Conservation (phyloP, 495 filamentous ascomycete genomes). For the Aspergillus saccharolyticus region DNA sequence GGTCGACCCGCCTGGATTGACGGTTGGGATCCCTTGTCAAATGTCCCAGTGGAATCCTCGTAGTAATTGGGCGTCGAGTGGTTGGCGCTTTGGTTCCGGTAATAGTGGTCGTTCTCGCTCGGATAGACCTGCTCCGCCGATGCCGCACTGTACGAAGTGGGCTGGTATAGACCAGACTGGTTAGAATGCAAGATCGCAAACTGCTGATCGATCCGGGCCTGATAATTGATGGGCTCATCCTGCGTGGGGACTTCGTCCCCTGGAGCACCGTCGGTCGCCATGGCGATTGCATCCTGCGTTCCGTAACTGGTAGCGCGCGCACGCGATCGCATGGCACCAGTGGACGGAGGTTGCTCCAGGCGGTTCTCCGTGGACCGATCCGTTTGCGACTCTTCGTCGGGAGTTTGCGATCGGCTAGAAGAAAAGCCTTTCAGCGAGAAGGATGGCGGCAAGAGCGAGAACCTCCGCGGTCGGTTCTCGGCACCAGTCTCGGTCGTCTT, state of each 20-base stretch:
- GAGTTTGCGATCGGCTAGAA: conserved; percentile 37
- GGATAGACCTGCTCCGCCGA: conserved; percentile 35
- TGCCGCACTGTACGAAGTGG: conserved; percentile 26
- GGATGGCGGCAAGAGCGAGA: conserved; percentile 71
- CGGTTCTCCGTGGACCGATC: conserved; percentile 25
- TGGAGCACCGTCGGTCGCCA: conserved; percentile 28
- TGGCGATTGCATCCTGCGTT: conserved; percentile 32
- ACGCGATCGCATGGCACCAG: conserved; percentile 24
- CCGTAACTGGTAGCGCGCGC: conserved; percentile 35
- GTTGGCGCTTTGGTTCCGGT: conserved; percentile 33
- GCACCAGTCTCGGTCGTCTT: conserved; percentile 81
- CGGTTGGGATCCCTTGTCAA: conserved; percentile 37
- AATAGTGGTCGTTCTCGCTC: conserved; percentile 34
- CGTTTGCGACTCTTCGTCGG: conserved; percentile 33
- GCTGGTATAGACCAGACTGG: conserved; percentile 28
- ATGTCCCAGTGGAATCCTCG: conserved; percentile 36
- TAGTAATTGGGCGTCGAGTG: conserved; percentile 44
- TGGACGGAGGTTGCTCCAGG: conserved; percentile 31
- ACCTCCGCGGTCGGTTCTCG: conserved; percentile 65
- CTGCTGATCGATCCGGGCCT: conserved; percentile 42
- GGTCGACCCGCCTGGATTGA: conserved; percentile 43
- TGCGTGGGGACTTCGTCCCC: conserved; percentile 25
- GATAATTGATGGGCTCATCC: conserved; percentile 35
- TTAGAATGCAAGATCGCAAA: conserved; percentile 39
- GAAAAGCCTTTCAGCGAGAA: conserved; percentile 61